Evolutionary conservation across 208 protist genomes (phyloP).

Genomic region (Wallacemonas sp.): DNA sequence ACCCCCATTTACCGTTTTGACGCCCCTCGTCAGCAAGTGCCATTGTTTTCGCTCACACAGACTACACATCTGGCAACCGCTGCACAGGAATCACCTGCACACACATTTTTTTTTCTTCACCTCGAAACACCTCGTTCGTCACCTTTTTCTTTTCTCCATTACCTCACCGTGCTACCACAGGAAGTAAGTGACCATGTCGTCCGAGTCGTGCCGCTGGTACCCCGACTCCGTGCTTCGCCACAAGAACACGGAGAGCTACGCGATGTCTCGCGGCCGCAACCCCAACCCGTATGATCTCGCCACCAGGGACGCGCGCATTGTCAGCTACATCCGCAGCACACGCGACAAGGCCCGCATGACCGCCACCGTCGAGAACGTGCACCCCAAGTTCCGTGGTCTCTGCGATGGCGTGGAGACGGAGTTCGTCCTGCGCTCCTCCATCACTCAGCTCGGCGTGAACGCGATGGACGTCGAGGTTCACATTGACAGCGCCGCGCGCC

Average conservation of each 20-base stretch:
- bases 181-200: constrained; percentile 30
- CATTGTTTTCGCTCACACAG: no score
- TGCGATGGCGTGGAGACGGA: constrained; percentile 50
- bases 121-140: no score
- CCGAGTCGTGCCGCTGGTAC: constrained; percentile 73
- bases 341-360: constrained; percentile 35
- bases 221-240: constrained; percentile 80
- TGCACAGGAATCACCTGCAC: no score
- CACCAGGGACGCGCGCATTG: constrained; percentile 66
- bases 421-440: constrained; percentile 87
- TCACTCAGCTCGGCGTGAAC: constrained; percentile 91
- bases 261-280: constrained; percentile 59
- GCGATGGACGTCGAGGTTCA: constrained; percentile 60
- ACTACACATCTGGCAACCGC: no score
- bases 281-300: constrained; percentile 79
- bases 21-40: no score
- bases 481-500: constrained; percentile 37
- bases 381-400: constrained; percentile 84
- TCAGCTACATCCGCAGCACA: constrained; percentile 31
- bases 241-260: constrained; percentile 59
- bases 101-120: no score
- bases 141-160: constrained; percentile 2
- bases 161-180: not conserved
- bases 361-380: constrained; percentile 46
- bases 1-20: no score